Percentiles rank a stretch among this genome's conserved stretches.
These are phyloP conservation scores for Fraxinus xanthoxyloides DNA, from an alignment of 305 asterid species.

Conservation along the genomic window DNA sequence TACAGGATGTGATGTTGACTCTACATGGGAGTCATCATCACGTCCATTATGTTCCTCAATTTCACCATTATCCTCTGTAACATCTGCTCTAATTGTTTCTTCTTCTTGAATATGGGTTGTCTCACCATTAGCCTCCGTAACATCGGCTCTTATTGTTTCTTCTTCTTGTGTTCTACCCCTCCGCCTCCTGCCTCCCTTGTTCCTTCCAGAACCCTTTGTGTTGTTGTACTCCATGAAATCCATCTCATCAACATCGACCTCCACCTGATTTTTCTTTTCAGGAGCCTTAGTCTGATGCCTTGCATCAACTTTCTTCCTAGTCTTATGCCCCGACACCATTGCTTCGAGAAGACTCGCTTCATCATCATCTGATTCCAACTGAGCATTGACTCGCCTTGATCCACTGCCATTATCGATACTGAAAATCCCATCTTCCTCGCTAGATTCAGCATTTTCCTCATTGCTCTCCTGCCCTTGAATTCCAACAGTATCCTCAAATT, in stretches of 20 bases:
- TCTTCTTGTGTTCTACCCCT: conserved; percentile 49
- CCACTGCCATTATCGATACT: conserved; percentile 27
- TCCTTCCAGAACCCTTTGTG: conserved; percentile 59
- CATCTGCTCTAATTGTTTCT: conserved; percentile 32
- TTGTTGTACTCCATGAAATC: conserved; percentile 78
- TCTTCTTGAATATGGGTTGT: conserved; percentile 16
- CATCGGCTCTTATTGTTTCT: conserved; percentile 29
- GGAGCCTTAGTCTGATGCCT: conserved; percentile 39
- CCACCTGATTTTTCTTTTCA: conserved; percentile 34
- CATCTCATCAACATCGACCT: conserved; percentile 51
- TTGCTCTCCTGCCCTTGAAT: conserved; percentile 42
- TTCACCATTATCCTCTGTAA: conserved; percentile 28
- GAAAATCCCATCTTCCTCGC: conserved; percentile 28
- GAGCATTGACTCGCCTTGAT: conserved; percentile 27
- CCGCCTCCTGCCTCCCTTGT: conserved; percentile 64
- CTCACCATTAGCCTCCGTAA: conserved; percentile 28
- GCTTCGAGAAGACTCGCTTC: conserved; percentile 73
- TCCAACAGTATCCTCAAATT: conserved; percentile 40
- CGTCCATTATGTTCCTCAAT: conserved; percentile 31
- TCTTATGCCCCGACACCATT: conserved; percentile 66
- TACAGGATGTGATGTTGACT: no score
- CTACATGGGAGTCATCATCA: conserved; percentile 32
- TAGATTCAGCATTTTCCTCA: conserved; percentile 39
- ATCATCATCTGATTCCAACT: conserved; percentile 47
- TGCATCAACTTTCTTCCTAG: conserved; percentile 33